These are phyloP conservation scores for Echinosophora koreensis DNA, from an alignment of 306 rosid genomes.

Conservation along the genomic window DNA sequence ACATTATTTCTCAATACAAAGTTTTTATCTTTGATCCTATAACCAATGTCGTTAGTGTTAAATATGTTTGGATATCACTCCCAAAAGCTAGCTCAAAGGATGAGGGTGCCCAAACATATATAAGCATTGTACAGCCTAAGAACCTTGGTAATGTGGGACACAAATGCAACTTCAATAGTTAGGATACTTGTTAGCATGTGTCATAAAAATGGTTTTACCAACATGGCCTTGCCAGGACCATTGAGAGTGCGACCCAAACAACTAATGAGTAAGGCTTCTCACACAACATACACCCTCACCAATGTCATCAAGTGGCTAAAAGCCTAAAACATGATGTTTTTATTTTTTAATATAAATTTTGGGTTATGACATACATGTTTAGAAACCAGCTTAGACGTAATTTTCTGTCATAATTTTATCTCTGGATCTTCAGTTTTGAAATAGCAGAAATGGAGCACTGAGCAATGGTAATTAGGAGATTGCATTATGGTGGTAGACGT, in stretches of 20 bases:
- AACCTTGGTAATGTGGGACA: too few relatives aligned
- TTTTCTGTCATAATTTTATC: background rate
- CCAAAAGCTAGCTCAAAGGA: too few relatives aligned
- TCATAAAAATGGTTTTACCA: background rate
- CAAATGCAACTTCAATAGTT: too few relatives aligned
- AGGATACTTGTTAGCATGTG: too few relatives aligned
- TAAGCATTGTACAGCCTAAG: too few relatives aligned
- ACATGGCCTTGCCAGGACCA: background rate
- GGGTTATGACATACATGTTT: constrained; percentile 12
- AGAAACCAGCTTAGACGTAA: background rate
- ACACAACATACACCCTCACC: background rate
- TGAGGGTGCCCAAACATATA: too few relatives aligned
- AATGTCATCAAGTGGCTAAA: background rate
- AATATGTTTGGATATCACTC: too few relatives aligned
- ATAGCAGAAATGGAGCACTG: background rate
- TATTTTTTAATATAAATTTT: too few relatives aligned
- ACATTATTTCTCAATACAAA: too few relatives aligned
- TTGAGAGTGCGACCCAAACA: background rate
- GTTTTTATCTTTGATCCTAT: too few relatives aligned
- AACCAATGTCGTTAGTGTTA: too few relatives aligned
- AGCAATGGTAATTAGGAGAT: background rate
- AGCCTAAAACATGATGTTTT: background rate
- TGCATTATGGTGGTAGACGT: constrained; percentile 21
- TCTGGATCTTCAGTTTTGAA: background rate
- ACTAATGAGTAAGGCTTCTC: background rate